Evolutionary conservation across 306 rosid species (phyloP).

Genomic region (Cicer cuneatum): DNA sequence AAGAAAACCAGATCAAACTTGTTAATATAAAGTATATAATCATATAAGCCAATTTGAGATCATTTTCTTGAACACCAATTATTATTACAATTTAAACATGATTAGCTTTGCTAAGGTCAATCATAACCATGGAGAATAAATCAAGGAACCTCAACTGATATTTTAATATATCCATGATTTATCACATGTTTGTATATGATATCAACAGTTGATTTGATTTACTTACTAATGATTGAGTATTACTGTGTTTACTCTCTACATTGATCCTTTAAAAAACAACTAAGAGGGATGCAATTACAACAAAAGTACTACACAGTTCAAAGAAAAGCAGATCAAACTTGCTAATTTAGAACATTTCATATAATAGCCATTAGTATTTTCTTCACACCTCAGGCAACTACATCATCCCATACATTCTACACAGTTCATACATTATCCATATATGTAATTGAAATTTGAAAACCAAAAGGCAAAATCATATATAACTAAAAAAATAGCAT

Average conservation of each 20-base stretch:
- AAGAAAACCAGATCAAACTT: slow-evolving; percentile 16
- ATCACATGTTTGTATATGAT: not conserved
- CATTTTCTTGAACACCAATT: not conserved
- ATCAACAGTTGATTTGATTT: not conserved
- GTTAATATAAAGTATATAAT: not conserved
- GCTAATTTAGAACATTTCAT: slow-evolving; percentile 5
- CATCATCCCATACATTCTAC: slow-evolving; percentile 5
- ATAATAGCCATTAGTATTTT: not conserved
- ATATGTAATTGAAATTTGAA: not conserved
- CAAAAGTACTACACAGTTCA: not conserved
- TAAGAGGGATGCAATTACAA: not conserved
- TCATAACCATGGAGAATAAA: not conserved
- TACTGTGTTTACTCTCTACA: not conserved
- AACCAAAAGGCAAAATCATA: slow-evolving; percentile 7
- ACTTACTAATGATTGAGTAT: not conserved
- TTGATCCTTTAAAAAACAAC: not conserved
- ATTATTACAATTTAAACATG: not conserved
- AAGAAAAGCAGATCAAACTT: slow-evolving; percentile 17
- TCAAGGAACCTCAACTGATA: not conserved
- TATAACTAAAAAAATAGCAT: not conserved
- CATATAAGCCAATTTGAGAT: not conserved
- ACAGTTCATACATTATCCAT: slow-evolving; percentile 25
- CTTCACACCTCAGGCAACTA: slow-evolving; percentile 3
- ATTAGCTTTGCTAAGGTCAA: too few relatives aligned
- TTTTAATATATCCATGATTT: not conserved